These are phyloP conservation scores for Gnaphalium uliginosum DNA, from an alignment of 129 eudicot species.

Conservation along the genomic window DNA sequence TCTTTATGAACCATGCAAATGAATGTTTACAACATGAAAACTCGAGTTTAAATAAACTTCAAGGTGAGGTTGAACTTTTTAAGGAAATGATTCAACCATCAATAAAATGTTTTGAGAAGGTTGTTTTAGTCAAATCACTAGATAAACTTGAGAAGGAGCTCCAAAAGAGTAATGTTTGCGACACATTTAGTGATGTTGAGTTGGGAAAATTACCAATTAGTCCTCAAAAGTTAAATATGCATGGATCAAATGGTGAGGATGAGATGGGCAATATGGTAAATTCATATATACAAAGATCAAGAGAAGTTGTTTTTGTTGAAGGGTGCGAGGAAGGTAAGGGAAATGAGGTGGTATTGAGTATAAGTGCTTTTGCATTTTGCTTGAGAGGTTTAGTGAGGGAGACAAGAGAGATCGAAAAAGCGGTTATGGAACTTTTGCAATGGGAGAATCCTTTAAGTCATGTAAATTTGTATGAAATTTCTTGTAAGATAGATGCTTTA, in stretches of 20 bases:
- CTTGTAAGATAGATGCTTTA: conserved; percentile 52
- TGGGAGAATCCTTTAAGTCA: conserved; percentile 73
- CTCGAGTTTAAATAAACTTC: conserved; percentile 37
- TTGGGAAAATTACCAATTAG: conserved; percentile 39
- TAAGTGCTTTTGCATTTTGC: conserved; percentile 59
- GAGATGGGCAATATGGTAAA: conserved; percentile 38
- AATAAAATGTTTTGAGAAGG: conserved; percentile 53
- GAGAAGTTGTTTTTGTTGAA: conserved; percentile 33
- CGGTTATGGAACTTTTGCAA: conserved; percentile 57
- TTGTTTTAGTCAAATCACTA: conserved; percentile 58
- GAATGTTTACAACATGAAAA: conserved; percentile 48
- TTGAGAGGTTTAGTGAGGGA: conserved; percentile 51
- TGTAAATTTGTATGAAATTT: conserved; percentile 62
- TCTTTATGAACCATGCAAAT: conserved; percentile 48
- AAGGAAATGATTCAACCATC: conserved; percentile 47
- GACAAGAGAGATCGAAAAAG: conserved; percentile 70
- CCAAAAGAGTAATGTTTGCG: conserved; percentile 30
- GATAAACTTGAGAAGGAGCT: conserved; percentile 41
- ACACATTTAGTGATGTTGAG: conserved; percentile 50
- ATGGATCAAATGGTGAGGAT: conserved; percentile 35
- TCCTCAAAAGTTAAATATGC: conserved; percentile 24
- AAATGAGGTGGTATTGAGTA: conserved; percentile 45
- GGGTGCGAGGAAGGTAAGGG: conserved; percentile 34
- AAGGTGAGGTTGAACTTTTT: conserved; percentile 51
- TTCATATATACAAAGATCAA: conserved; percentile 43